A percentile compares a stretch with the other conserved stretches of the same genome.
Evolutionary conservation across 1,284 basidiomycete species (phyloP).

Genomic region (Austroboletus niveus): DNA sequence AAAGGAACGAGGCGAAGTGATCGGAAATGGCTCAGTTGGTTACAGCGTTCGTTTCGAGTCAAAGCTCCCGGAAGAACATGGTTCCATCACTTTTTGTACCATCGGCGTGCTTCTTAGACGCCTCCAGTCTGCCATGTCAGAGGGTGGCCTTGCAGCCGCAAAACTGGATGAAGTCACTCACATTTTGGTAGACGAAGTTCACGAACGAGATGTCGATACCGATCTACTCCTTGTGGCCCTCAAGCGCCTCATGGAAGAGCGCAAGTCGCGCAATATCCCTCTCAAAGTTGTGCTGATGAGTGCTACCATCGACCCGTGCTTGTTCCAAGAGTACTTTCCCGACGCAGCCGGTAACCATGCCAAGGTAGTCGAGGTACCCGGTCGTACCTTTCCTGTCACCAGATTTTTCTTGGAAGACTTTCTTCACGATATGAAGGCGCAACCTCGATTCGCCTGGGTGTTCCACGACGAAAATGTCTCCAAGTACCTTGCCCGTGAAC

Average conservation of each 20-base stretch:
- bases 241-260: conserved; percentile 80
- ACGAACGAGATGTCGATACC: conserved; percentile 94
- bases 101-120: conserved; percentile 89
- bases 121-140: conserved; percentile 76
- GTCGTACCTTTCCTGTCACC: conserved; percentile 87
- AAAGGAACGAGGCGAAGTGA: conserved; percentile 78
- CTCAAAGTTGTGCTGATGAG: conserved; percentile 95
- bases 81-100: conserved; percentile 92
- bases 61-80: conserved; percentile 78
- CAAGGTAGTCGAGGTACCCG: conserved; percentile 84
- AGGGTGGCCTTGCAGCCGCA: conserved; percentile 33
- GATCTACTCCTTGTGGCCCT: conserved; percentile 91
- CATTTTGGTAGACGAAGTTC: conserved; percentile 93
- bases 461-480: conserved; percentile 74
- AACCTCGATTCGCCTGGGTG: conserved; percentile 57
- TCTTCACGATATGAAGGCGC: conserved; percentile 49
- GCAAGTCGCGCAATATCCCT: conserved; percentile 71
- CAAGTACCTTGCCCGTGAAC: conserved; percentile 76
- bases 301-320: conserved; percentile 88
- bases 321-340: conserved; percentile 89
- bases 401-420: conserved; percentile 85
- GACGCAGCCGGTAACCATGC: conserved; percentile 64
- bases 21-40: conserved; percentile 76
- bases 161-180: conserved; percentile 85
- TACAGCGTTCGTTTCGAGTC: conserved; percentile 94